Conservation (phyloP, 139 green algal species). For the Micractinium sp. region DNA sequence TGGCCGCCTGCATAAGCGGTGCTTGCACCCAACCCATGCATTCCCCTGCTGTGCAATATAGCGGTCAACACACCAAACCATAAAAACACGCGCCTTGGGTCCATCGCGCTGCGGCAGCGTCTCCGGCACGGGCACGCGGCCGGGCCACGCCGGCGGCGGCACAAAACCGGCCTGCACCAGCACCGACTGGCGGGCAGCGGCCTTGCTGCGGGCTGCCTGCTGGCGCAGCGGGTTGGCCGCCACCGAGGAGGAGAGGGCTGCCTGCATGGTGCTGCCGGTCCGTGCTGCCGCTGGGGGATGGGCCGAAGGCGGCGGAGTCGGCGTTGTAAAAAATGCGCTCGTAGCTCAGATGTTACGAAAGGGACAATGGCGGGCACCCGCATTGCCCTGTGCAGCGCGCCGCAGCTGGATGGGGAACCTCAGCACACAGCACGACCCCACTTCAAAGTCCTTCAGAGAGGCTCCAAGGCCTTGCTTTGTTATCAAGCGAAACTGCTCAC, state of each 20-base stretch:
- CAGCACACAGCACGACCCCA: too few relatives aligned
- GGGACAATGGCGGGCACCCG: too few relatives aligned
- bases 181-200: not conserved
- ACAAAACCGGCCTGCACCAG: conserved; percentile 27
- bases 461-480: too few relatives aligned
- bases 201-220: not conserved
- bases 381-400: too few relatives aligned
- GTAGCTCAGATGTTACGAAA: too few relatives aligned
- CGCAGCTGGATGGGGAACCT: too few relatives aligned
- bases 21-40: not conserved
- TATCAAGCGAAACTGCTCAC: too few relatives aligned
- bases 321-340: too few relatives aligned
- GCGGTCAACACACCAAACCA: not conserved
- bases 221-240: conserved; percentile 4
- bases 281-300: not conserved
- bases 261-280: conserved; percentile 6
- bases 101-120: conserved; percentile 31
- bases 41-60: not conserved
- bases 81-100: conserved; percentile 48
- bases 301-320: too few relatives aligned
- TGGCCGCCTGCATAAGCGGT: not conserved
- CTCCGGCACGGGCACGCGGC: conserved; percentile 52
- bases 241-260: not conserved
- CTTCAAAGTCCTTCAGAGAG: too few relatives aligned
- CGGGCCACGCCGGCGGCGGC: conserved; percentile 69